Percentiles rank a stretch among this genome's conserved stretches.
Conservation (phyloP, 768 basidiomycete species). For the Daedalea quercina region DNA sequence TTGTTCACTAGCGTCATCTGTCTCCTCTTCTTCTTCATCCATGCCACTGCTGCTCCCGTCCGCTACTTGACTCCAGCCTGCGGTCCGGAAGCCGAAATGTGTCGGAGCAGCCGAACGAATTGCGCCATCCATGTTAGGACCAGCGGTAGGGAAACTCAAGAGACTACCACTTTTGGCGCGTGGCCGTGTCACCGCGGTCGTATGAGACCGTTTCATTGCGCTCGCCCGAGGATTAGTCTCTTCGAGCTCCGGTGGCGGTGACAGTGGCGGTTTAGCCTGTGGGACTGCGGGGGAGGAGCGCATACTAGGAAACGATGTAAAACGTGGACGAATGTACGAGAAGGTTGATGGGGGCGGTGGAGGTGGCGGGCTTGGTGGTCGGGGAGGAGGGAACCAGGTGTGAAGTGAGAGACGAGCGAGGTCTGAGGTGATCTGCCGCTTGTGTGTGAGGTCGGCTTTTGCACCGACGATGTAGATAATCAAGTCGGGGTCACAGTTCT, state of each 20-base stretch:
- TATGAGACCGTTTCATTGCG: slow-evolving; percentile 29
- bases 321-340: slow-evolving; percentile 73
- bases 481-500: slow-evolving; percentile 81
- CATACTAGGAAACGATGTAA: slow-evolving; percentile 64
- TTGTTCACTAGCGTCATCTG: slow-evolving; percentile 41
- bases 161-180: slow-evolving; percentile 35
- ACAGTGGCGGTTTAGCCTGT: slow-evolving; percentile 38
- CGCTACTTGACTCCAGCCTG: slow-evolving; percentile 47
- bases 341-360: slow-evolving; percentile 59
- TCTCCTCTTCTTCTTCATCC: slow-evolving; percentile 48
- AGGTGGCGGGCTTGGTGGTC: slow-evolving; percentile 54
- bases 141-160: slow-evolving; percentile 16
- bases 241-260: slow-evolving; percentile 60
- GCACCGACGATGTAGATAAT: slow-evolving; percentile 95
- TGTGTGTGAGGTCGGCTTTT: slow-evolving; percentile 73
- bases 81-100: slow-evolving; percentile 43
- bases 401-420: slow-evolving; percentile 78
- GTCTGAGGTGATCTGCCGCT: slow-evolving; percentile 75
- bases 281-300: slow-evolving; percentile 49
- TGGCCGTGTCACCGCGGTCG: slow-evolving; percentile 34
- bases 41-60: slow-evolving; percentile 64
- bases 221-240: slow-evolving; percentile 42
- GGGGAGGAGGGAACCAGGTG: slow-evolving; percentile 83
- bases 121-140: slow-evolving; percentile 10
- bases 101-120: slow-evolving; percentile 35